These are phyloP conservation scores for Schizopora paradoxa DNA, from an alignment of 1,284 basidiomycete species.

Conservation along the genomic window DNA sequence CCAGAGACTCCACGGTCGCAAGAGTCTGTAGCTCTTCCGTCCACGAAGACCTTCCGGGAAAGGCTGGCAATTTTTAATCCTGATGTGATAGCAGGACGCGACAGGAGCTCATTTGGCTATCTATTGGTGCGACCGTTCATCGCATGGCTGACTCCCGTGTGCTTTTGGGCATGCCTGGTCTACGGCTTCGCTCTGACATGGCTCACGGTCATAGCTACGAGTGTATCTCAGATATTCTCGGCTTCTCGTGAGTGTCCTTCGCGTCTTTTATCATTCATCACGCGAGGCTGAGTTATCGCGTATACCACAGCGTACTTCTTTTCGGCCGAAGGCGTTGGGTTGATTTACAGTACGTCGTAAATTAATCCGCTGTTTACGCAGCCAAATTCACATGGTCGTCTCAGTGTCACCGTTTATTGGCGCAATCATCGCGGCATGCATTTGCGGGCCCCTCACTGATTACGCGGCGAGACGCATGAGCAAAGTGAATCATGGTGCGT, in stretches of 20 bases:
- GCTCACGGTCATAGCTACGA: constrained; percentile 22
- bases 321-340: constrained; percentile 16
- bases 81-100: constrained; percentile 17
- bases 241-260: constrained; percentile 17
- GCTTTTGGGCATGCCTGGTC: constrained; percentile 17
- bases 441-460: constrained; percentile 22
- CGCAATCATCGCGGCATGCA: constrained; percentile 18
- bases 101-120: constrained; percentile 2
- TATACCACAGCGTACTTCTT: constrained; percentile 19
- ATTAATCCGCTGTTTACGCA: constrained; percentile 2
- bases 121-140: constrained; percentile 15
- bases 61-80: constrained; percentile 16
- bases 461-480: constrained; percentile 20
- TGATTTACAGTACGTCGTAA: constrained; percentile 14
- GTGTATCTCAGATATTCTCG: constrained; percentile 22
- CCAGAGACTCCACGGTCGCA: not conserved
- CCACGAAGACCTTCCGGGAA: constrained; percentile 14
- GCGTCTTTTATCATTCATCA: not conserved
- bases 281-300: not conserved
- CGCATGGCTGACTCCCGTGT: constrained; percentile 17
- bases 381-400: not conserved
- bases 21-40: constrained; percentile 2
- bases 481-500: constrained; percentile 17
- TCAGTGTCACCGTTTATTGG: constrained; percentile 21
- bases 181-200: constrained; percentile 23